Base-by-base conservation (phyloP, 805 yeast genomes). In the Starmerella tilneyi region DNA sequence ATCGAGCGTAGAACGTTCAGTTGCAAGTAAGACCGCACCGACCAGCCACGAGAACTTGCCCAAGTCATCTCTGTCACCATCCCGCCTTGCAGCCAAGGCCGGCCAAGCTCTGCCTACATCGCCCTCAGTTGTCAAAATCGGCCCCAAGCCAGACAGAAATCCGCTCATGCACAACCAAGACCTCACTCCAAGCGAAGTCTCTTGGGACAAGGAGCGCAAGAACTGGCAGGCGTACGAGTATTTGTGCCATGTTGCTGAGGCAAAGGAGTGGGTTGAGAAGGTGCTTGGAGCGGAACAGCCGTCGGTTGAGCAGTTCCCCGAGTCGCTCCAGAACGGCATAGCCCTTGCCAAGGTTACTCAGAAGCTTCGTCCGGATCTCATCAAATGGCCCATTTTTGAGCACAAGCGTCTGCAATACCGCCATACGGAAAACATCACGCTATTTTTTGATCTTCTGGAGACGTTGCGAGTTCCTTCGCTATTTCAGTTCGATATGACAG, bases 341-440 rank as follows among this genome's bases (percentile, higher is more conserved):
- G 69, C 78, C 35, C 66, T 92, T 28, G 96, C 96, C 2, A 78
- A 82, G 57, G 63, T 89, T 33, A 78, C 94, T 8, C 74, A 76
- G 54, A 72, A 69, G 2, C 77, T 92, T 44, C 75, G 81, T 38
- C 89, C 96, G 0, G 71, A 74, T 0, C 65, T 74, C 43, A 78
- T 78, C 40, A 66, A 69, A 53, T 62, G 75, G 60, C 56, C 56
- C 9, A 68, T 71, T 13, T 77, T 76, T 29, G 65, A 74, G 56
- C 76, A 76, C 40, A 73, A 72, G 54, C 82, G 69, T 52, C 69
- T 88, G 31, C 88, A 85, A 60, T 92, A 84, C 68, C 78, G 82
- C 50, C 95, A 85, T 61, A 84, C 95, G 0, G 96, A 92, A 59
- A 92, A 92, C 60, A 89, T 92, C 59, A 84, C 85, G 56, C 70